Evolutionary conservation across 805 yeast species (phyloP).

Genomic region (Candida suzukii): DNA sequence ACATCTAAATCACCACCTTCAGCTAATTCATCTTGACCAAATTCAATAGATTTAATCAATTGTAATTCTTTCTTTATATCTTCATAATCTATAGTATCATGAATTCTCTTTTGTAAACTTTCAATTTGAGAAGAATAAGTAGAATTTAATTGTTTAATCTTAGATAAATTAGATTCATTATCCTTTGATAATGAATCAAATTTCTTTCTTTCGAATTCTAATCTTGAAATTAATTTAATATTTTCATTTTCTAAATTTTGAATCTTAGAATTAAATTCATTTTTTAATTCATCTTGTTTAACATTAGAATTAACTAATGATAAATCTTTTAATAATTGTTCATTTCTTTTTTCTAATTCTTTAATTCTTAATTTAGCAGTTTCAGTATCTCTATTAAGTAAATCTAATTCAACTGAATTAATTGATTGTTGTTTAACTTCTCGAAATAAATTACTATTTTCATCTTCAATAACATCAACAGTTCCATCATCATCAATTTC

Average conservation of each 20-base stretch:
- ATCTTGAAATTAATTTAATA: conserved; percentile 48
- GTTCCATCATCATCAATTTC: conserved; percentile 4
- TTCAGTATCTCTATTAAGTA: conserved; percentile 71
- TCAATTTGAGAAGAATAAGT: conserved; percentile 45
- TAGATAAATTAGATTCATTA: conserved; percentile 15
- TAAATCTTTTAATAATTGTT: conserved; percentile 61
- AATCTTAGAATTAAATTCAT: conserved; percentile 37
- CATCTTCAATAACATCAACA: conserved; percentile 9
- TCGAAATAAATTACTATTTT: too few species aligned
- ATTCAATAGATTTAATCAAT: conserved; percentile 66
- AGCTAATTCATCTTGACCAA: conserved; percentile 40
- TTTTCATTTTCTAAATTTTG: conserved; percentile 64
- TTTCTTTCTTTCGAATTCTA: conserved; percentile 41
- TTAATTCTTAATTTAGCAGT: conserved; percentile 56
- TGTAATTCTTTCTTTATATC: conserved; percentile 72
- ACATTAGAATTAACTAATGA: conserved; percentile 42
- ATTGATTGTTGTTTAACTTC: conserved; percentile 23
- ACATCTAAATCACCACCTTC: conserved; percentile 21
- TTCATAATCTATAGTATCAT: conserved; percentile 61
- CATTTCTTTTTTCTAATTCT: conserved; percentile 73
- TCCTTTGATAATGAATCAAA: conserved; percentile 16
- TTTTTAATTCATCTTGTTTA: conserved; percentile 35
- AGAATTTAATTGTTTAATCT: conserved; percentile 28
- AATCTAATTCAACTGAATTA: conserved; percentile 47
- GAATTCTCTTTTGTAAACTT: conserved; percentile 41